Base-by-base conservation (phyloP, 495 filamentous ascomycete genomes). In the Penicillium riverlandense region DNA sequence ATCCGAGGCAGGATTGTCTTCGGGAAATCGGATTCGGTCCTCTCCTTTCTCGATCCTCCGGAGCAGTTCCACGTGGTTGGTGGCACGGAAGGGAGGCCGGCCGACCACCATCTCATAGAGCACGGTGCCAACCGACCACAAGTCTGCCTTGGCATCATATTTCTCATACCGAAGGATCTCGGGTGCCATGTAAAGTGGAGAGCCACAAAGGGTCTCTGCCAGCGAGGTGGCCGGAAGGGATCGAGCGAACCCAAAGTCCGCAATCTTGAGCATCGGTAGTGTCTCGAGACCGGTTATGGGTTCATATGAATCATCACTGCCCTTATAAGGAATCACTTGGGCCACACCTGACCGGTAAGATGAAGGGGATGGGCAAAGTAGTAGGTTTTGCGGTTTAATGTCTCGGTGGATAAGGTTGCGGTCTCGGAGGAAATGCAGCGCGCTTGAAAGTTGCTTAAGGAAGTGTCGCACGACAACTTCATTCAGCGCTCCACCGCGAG, bases 121-220 rank as follows among this genome's bases (percentile, higher is more conserved):
- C 8, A 98, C 92, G 6, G 94, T 96, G 30, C 92, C 92, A 32
- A 95, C 86, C 14, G 92, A 98, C 92, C 92, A 98, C 31, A 98
- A 68, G 71, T 98, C 92, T 34, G 90, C 92, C 59, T 90, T 94
- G 36, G 90, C 88, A 68, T 95, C 91, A 62, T 98, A 98, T 60
- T 90, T 90, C 59, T 98, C 90, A 53, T 96, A 98, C 35, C 90
- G 82, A 35, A 98, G 77, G 46, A 98, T 98, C 65, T 98, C 92
- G 2, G 92, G 92, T 1, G 92, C 92, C 92, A 98, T 98, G 65
- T 98, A 98, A 16, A 98, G 74, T 11, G 92, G 92, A n/a, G 92
- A 98, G 29, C 92, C 92, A 62, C 92, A 98, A 6, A 98, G 74
- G 3, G 92, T 98, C 59, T 98, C 92, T 7, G 92, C 92, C 35